Conservation (phyloP, 176 grass and related monocot genomes). For the Stipa capillata region DNA sequence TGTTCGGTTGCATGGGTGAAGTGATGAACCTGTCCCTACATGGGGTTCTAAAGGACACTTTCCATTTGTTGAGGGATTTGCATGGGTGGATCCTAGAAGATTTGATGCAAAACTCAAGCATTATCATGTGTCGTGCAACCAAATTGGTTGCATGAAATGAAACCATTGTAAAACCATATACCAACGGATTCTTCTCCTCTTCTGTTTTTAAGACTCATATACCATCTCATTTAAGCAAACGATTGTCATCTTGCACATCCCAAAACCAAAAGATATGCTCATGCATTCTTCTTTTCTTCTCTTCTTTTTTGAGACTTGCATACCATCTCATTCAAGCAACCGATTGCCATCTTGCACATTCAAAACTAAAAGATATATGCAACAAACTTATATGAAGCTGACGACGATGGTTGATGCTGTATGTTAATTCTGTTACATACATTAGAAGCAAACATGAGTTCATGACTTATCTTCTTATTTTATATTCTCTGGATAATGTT, state of each 20-base stretch:
- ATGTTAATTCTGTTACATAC: background rate
- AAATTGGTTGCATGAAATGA: background rate
- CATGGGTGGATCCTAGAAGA: too few relatives aligned
- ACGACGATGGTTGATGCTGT: background rate
- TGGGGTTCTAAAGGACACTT: too few relatives aligned
- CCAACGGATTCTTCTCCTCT: too few relatives aligned
- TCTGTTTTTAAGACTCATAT: background rate
- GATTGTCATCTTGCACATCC: background rate
- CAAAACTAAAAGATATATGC: background rate
- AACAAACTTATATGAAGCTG: background rate
- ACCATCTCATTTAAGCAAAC: background rate
- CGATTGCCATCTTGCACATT: too few relatives aligned
- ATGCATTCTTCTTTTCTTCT: too few relatives aligned
- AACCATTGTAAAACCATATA: background rate
- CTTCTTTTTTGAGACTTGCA: background rate
- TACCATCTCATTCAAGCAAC: background rate
- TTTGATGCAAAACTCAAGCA: background rate
- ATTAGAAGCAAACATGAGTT: background rate
- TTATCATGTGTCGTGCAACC: background rate
- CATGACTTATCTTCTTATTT: conserved; percentile 12
- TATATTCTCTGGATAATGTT: conserved; percentile 24
- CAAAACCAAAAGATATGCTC: background rate
- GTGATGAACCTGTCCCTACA: too few relatives aligned
- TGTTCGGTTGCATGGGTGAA: too few relatives aligned
- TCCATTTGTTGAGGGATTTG: background rate